phyloP scores from a whole-genome alignment of 768 basidiomycete genomes.

The Suillus luteus region DNA sequence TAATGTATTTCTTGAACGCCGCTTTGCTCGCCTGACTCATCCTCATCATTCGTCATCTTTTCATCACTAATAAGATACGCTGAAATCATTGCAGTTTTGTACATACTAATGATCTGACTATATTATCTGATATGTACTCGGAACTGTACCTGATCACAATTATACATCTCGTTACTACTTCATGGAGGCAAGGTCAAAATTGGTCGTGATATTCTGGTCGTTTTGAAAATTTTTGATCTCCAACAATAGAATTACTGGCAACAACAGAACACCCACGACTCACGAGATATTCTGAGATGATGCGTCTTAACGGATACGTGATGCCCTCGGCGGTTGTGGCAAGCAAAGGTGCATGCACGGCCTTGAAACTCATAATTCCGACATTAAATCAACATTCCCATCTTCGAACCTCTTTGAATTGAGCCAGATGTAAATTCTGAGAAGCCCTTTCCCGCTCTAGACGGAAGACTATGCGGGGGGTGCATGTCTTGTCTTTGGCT shows the following conservation, averaged over 20 bases:
- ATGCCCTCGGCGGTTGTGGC: not conserved
- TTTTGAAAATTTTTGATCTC: constrained; percentile 2
- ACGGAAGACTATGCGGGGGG: not conserved
- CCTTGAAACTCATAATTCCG: constrained; percentile 1
- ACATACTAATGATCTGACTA: constrained; percentile 10
- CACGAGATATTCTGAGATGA: not conserved
- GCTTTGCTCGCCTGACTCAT: constrained; percentile 6
- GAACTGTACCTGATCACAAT: constrained; percentile 12
- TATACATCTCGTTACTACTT: not conserved
- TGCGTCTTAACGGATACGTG: not conserved
- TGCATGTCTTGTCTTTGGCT: not conserved
- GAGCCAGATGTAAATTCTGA: not conserved
- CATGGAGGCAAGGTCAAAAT: not conserved
- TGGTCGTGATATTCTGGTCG: not conserved
- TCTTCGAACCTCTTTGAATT: not conserved
- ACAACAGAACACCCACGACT: constrained; percentile 5
- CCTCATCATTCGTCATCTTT: constrained; percentile 1
- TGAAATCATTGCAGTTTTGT: constrained; percentile 10
- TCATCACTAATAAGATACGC: not conserved
- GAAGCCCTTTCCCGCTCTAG: not conserved
- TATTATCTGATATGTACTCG: not conserved
- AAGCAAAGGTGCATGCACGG: not conserved
- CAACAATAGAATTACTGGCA: constrained; percentile 7
- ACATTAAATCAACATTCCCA: not conserved
- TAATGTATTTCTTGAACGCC: constrained; percentile 23